Percentiles rank a stretch among this genome's conserved stretches.
phyloP scores from a whole-genome alignment of 2,329 filamentous ascomycete genomes.

The Aureobasidium sp. region DNA sequence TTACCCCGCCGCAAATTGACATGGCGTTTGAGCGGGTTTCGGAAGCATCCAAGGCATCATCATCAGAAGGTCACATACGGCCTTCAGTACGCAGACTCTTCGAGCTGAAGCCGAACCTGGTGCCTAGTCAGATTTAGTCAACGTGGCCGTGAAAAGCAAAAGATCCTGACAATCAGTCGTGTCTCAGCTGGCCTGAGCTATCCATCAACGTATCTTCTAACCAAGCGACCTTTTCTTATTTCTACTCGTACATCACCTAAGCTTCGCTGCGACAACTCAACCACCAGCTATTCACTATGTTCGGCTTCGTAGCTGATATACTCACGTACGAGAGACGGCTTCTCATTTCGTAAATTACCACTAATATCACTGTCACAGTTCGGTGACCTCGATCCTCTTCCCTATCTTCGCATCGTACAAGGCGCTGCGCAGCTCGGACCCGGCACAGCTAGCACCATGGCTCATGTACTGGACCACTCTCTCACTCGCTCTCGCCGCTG shows the following conservation, averaged over 20 bases:
- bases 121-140: neutral
- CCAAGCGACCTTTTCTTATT: neutral
- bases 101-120: neutral
- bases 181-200: conserved; percentile 8
- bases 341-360: conserved; percentile 10
- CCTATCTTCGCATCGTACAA: conserved; percentile 97
- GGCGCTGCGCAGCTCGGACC: conserved; percentile 86
- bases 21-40: neutral
- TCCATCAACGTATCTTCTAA: neutral
- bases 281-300: conserved; percentile 46
- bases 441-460: conserved; percentile 88
- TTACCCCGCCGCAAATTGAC: neutral
- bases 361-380: conserved; percentile 46
- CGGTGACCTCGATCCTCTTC: conserved; percentile 81
- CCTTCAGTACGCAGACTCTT: neutral
- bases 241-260: neutral
- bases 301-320: conserved; percentile 69
- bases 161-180: neutral
- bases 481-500: conserved; percentile 69
- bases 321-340: conserved; percentile 57
- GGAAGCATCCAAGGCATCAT: conserved; percentile 1
- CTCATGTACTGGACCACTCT: conserved; percentile 98
- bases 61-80: neutral
- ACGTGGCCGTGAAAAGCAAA: neutral
- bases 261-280: neutral